These are phyloP conservation scores for Nemania bipapillata DNA, from an alignment of 2,329 filamentous ascomycete genomes.

Conservation along the genomic window DNA sequence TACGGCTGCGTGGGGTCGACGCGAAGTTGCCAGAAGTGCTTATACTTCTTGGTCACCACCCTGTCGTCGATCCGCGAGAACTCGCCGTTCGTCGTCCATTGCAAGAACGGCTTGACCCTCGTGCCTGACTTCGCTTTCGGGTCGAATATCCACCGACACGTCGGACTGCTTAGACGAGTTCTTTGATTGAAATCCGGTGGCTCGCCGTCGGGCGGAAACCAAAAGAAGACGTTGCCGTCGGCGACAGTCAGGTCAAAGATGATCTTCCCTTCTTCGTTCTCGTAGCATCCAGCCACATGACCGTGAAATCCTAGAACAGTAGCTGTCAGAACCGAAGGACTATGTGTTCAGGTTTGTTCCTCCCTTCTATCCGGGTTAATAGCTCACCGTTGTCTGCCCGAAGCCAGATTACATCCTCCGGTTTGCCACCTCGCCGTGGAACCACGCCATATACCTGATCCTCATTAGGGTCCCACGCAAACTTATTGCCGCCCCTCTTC, in stretches of 20 bases:
- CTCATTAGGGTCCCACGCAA: slow-evolving; percentile 64
- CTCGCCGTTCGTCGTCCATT: slow-evolving; percentile 59
- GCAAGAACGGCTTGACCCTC: slow-evolving; percentile 52
- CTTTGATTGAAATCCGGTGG: slow-evolving; percentile 45
- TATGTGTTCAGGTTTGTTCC: background rate
- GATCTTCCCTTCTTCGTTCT: slow-evolving; percentile 59
- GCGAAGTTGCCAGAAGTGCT: slow-evolving; percentile 60
- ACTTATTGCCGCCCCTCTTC: slow-evolving; percentile 61
- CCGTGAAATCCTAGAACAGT: slow-evolving; percentile 56
- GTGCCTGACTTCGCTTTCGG: slow-evolving; percentile 52
- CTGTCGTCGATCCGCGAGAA: slow-evolving; percentile 63
- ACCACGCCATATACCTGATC: slow-evolving; percentile 67
- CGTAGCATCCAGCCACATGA: slow-evolving; percentile 61
- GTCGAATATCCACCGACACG: slow-evolving; percentile 56
- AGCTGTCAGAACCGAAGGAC: slow-evolving; percentile 1
- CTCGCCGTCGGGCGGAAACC: slow-evolving; percentile 55
- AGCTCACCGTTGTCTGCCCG: slow-evolving; percentile 61
- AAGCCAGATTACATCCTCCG: slow-evolving; percentile 65
- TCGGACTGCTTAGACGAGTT: slow-evolving; percentile 55
- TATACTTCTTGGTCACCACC: slow-evolving; percentile 57
- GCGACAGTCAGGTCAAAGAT: slow-evolving; percentile 58
- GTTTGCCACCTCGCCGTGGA: slow-evolving; percentile 60
- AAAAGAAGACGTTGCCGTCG: slow-evolving; percentile 60
- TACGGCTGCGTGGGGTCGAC: slow-evolving; percentile 55
- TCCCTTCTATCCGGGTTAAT: background rate